Conservation (phyloP, 148 eudicot genomes). For the Arbutus unedo region DNA sequence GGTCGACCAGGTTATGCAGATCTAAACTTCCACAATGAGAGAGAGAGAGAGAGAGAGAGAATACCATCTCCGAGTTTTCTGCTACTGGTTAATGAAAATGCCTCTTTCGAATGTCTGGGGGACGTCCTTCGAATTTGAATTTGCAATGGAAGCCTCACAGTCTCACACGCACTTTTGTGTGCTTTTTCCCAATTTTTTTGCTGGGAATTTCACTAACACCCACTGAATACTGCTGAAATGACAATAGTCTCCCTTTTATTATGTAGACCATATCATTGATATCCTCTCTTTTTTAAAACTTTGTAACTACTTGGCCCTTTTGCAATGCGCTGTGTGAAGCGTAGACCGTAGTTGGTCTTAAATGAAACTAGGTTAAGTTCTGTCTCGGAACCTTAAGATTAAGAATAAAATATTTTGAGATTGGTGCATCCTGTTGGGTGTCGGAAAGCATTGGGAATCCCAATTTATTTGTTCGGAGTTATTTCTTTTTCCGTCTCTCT, state of each 20-base stretch:
- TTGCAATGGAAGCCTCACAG: background rate
- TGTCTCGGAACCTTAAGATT: no score
- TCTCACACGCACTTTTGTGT: background rate
- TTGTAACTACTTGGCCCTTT: background rate
- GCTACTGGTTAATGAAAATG: background rate
- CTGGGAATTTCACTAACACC: background rate
- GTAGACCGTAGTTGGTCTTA: no score
- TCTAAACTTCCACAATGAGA: no score
- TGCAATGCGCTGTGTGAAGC: background rate
- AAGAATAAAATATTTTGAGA: no score
- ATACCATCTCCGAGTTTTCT: slow-evolving; percentile 7
- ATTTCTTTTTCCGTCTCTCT: no score
- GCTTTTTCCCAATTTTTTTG: background rate
- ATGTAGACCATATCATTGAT: background rate
- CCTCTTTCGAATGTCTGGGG: background rate
- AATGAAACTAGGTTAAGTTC: no score
- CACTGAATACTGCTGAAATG: background rate
- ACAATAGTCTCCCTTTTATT: background rate
- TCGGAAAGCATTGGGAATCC: no score
- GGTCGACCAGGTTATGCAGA: background rate
- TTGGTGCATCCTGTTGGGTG: no score
- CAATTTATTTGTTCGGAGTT: no score
- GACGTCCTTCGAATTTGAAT: background rate
- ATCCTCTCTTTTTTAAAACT: background rate
- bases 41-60: slow-evolving; percentile 7